Percentiles rank a stretch among this genome's conserved stretches.
Conservation (phyloP, 179 eudicot genomes). For the Gypsophila paniculata region DNA sequence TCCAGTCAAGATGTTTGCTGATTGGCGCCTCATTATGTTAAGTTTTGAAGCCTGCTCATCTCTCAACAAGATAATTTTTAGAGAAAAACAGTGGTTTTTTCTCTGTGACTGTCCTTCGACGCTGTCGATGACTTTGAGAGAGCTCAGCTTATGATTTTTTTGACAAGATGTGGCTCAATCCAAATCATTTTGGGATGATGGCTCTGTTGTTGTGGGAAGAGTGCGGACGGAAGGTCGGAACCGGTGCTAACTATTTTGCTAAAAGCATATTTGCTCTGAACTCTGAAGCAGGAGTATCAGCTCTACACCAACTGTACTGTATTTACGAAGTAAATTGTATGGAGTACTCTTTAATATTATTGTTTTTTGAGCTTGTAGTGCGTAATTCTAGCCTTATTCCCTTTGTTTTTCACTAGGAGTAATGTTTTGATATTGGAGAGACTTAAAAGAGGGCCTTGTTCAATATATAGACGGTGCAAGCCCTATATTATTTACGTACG, state of each 20-base stretch:
- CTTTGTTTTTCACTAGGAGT: too few relatives aligned
- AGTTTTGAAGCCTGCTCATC: neutral
- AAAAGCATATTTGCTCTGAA: neutral
- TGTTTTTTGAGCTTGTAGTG: too few relatives aligned
- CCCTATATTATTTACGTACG: too few relatives aligned
- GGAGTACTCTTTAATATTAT: too few relatives aligned
- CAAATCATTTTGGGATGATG: neutral
- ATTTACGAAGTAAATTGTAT: too few relatives aligned
- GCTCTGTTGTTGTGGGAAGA: neutral
- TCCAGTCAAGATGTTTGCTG: slow-evolving; percentile 42
- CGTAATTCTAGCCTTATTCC: too few relatives aligned
- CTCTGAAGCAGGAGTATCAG: neutral
- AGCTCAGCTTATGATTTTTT: neutral
- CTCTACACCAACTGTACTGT: neutral
- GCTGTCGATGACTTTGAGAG: neutral
- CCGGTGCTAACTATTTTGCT: neutral
- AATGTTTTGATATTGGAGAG: too few relatives aligned
- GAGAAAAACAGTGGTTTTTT: neutral
- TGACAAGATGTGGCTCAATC: neutral
- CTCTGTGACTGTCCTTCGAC: neutral
- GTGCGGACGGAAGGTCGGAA: neutral
- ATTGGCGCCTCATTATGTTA: slow-evolving; percentile 14
- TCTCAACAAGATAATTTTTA: slow-evolving; percentile 1
- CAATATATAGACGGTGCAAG: too few relatives aligned
- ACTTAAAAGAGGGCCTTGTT: too few relatives aligned